phyloP scores from a whole-genome alignment of 176 grass and related monocot species.

The Carex pumila region DNA sequence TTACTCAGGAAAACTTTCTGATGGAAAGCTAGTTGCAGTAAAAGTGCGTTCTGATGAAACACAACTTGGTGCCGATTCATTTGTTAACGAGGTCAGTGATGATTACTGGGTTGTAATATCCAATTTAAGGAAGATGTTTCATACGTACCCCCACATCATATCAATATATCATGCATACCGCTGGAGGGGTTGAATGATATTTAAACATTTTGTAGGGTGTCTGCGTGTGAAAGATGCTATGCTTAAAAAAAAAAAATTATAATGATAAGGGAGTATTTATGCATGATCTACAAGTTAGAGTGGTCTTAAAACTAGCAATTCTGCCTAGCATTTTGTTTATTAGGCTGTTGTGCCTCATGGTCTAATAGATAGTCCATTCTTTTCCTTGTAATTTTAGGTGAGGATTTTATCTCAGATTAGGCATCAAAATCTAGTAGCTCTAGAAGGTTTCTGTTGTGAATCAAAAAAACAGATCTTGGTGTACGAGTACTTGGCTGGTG shows the following conservation, averaged over 20 bases:
- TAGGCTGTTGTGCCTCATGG: background rate
- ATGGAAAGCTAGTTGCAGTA: constrained; percentile 32
- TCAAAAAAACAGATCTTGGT: constrained; percentile 34
- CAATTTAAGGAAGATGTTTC: background rate
- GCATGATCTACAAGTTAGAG: background rate
- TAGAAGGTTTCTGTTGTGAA: constrained; percentile 37
- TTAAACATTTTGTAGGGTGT: background rate
- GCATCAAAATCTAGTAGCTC: constrained; percentile 35
- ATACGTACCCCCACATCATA: background rate
- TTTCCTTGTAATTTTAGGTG: constrained; percentile 16
- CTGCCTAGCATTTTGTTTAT: background rate
- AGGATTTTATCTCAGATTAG: constrained; percentile 30
- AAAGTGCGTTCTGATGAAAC: constrained; percentile 35
- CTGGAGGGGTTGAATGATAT: background rate
- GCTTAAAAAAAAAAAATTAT: background rate
- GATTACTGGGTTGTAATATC: background rate
- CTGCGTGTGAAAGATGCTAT: background rate
- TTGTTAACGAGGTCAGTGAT: constrained; percentile 34
- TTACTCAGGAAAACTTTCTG: constrained; percentile 27
- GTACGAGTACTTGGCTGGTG: constrained; percentile 27
- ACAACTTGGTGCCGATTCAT: constrained; percentile 32
- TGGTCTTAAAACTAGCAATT: background rate
- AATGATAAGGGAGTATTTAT: background rate
- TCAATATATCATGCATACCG: background rate
- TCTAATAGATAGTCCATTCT: background rate